Conservation (phyloP, 2,329 filamentous ascomycete species). For the Aspergillus chevalieri region DNA sequence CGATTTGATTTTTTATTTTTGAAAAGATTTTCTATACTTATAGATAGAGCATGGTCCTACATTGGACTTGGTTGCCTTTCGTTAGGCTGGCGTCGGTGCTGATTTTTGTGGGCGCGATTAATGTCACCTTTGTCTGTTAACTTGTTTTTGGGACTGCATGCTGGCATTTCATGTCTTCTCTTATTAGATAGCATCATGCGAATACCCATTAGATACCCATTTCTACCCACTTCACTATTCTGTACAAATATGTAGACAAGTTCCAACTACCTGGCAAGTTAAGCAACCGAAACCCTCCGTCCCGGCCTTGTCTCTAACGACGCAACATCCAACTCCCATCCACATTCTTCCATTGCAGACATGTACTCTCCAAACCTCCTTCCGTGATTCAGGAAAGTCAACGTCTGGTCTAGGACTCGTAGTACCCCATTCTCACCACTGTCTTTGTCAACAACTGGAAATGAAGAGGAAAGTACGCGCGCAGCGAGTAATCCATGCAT, state of each 20-base stretch:
- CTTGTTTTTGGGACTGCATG: no score
- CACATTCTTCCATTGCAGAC: constrained; percentile 39
- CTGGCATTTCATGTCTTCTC: no score
- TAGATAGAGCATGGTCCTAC: neutral
- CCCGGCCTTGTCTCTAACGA: constrained; percentile 62
- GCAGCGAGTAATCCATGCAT: constrained; percentile 52
- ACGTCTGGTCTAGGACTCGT: constrained; percentile 36
- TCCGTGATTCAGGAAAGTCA: constrained; percentile 36
- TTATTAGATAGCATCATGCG: no score
- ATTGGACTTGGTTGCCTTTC: neutral
- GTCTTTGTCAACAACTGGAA: neutral
- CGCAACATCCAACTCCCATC: constrained; percentile 61
- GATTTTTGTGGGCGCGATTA: neutral
- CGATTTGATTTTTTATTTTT: constrained; percentile 8
- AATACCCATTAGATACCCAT: no score
- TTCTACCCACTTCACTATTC: neutral
- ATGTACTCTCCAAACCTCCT: constrained; percentile 42
- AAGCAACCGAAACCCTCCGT: constrained; percentile 21
- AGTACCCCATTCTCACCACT: constrained; percentile 11
- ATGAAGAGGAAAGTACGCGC: constrained; percentile 13
- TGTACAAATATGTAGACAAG: neutral
- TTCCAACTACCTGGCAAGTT: neutral
- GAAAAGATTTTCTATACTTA: neutral
- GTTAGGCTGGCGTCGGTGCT: neutral
- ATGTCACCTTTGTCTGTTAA: no score